These are phyloP conservation scores for Mycena capillaripes DNA, from an alignment of 768 basidiomycete genomes.

Conservation along the genomic window DNA sequence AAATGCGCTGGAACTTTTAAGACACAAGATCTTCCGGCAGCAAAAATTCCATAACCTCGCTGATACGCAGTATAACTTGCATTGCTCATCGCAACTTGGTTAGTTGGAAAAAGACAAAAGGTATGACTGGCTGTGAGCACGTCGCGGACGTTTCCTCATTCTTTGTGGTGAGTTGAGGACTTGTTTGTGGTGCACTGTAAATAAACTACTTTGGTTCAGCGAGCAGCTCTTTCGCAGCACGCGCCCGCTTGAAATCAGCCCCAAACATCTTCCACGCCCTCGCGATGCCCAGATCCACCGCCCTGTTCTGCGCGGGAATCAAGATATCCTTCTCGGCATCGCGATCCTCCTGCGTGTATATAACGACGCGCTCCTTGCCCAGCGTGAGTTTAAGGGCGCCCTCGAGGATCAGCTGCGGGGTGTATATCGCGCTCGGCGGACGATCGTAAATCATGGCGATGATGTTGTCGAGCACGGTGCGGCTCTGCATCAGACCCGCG, in stretches of 20 bases:
- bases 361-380: not conserved
- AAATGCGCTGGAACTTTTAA: too few relatives aligned
- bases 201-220: too few relatives aligned
- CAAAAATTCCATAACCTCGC: too few relatives aligned
- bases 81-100: too few relatives aligned
- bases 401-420: not conserved
- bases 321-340: not conserved
- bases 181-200: too few relatives aligned
- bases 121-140: too few relatives aligned
- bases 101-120: too few relatives aligned
- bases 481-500: not conserved
- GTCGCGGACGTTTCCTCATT: too few relatives aligned
- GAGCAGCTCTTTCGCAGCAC: too few relatives aligned
- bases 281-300: not conserved
- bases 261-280: not conserved
- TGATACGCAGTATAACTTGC: too few relatives aligned
- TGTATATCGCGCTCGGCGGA: not conserved
- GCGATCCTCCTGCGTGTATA: not conserved
- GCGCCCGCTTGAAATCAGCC: not conserved
- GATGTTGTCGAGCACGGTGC: constrained; percentile 1
- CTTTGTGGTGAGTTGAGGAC: too few relatives aligned
- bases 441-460: not conserved
- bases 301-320: not conserved
- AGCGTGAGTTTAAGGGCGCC: not conserved
- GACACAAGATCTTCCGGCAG: too few relatives aligned